Percentiles rank a stretch among this genome's conserved stretches.
Conservation (phyloP, 345 rosid genomes). For the Gossypium anomalum region DNA sequence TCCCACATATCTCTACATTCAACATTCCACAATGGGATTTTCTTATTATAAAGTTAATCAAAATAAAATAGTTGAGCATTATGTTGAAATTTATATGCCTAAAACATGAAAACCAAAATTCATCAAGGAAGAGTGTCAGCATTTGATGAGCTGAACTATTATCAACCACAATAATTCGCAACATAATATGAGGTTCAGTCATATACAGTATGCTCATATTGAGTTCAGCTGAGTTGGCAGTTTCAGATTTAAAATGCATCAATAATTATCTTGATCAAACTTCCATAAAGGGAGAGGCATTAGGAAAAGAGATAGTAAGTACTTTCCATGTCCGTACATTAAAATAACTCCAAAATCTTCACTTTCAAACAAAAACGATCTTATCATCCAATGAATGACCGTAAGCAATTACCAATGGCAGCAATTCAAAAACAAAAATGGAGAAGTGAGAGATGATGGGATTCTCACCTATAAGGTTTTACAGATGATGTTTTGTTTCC, state of each 20-base stretch:
- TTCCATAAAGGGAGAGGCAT: neutral
- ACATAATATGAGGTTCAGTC: neutral
- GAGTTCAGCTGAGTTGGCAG: neutral
- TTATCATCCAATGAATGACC: neutral
- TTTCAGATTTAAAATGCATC: neutral
- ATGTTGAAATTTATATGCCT: neutral
- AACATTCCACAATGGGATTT: conserved; percentile 10
- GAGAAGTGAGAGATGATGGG: neutral
- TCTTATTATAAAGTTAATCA: neutral
- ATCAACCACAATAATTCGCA: too few species aligned
- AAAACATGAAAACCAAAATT: neutral
- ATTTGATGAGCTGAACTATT: neutral
- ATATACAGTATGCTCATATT: neutral
- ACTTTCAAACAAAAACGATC: neutral
- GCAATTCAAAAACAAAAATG: neutral
- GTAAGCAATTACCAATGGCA: neutral
- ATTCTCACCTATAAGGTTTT: conserved; percentile 62
- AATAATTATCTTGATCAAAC: neutral
- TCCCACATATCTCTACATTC: conserved; percentile 95
- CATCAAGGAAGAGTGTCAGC: neutral
- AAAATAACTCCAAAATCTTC: neutral
- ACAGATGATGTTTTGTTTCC: conserved; percentile 87
- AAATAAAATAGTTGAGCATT: neutral
- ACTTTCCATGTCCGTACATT: neutral
- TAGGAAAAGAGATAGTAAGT: neutral